A percentile compares a stretch with the other conserved stretches of the same genome.
phyloP scores from a whole-genome alignment of 805 yeast species.

The Hanseniaspora pseudoguilliermondii region DNA sequence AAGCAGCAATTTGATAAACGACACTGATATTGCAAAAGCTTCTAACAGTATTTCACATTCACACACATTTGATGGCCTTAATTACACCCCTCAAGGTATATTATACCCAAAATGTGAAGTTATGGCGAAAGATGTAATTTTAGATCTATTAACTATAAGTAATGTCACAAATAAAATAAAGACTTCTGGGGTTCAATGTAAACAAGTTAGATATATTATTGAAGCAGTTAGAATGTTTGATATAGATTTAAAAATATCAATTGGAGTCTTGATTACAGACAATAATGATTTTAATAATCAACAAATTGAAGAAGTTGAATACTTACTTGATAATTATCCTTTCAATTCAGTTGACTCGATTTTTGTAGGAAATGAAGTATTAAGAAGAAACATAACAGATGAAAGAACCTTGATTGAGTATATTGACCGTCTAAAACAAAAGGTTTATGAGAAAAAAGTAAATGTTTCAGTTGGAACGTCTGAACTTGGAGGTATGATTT shows the following conservation, averaged over 20 bases:
- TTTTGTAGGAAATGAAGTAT: constrained; percentile 50
- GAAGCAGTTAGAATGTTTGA: constrained; percentile 39
- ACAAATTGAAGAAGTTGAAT: constrained; percentile 37
- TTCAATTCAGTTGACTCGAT: constrained; percentile 37
- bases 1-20: constrained; percentile 26
- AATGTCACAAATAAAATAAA: constrained; percentile 46
- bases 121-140: constrained; percentile 35
- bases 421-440: constrained; percentile 32
- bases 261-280: constrained; percentile 52
- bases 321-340: constrained; percentile 34
- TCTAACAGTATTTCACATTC: constrained; percentile 27
- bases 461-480: constrained; percentile 49
- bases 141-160: constrained; percentile 47
- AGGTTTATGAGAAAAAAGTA: constrained; percentile 25
- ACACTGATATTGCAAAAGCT: constrained; percentile 28
- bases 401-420: constrained; percentile 29
- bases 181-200: constrained; percentile 50
- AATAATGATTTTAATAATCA: constrained; percentile 33
- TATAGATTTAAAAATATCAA: constrained; percentile 42
- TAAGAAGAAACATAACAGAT: constrained; percentile 40
- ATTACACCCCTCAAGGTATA: constrained; percentile 46
- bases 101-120: constrained; percentile 44
- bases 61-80: constrained; percentile 42
- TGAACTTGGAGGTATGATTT: constrained; percentile 41
- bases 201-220: constrained; percentile 40